A percentile compares a stretch with the other conserved stretches of the same genome.
phyloP scores from a whole-genome alignment of 2,329 filamentous ascomycete species.

The Aspergillus chevalieri region DNA sequence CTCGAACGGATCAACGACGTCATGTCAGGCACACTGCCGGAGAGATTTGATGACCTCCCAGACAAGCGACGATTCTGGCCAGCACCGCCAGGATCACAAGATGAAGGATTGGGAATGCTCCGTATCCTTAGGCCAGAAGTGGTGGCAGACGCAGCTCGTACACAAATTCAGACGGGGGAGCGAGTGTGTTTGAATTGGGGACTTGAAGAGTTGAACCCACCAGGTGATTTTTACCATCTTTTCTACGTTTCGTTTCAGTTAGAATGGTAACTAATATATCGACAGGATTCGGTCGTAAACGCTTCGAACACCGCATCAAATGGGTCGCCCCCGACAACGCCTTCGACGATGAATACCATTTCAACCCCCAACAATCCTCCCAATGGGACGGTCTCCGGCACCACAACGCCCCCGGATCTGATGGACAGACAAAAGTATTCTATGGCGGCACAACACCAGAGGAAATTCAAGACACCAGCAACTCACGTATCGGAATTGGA shows the following conservation, averaged over 20 bases:
- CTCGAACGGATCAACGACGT: not conserved
- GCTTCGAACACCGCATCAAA: constrained; percentile 50
- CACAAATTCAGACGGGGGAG: constrained; percentile 49
- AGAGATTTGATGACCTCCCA: constrained; percentile 38
- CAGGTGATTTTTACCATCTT: constrained; percentile 16
- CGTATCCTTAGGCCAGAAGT: constrained; percentile 48
- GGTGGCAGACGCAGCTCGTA: constrained; percentile 46
- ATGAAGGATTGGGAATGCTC: constrained; percentile 52
- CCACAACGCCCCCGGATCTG: constrained; percentile 40
- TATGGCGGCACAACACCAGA: constrained; percentile 32
- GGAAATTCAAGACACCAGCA: constrained; percentile 28
- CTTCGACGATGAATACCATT: constrained; percentile 47
- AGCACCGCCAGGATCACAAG: constrained; percentile 38
- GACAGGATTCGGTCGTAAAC: constrained; percentile 47
- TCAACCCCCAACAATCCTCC: constrained; percentile 50
- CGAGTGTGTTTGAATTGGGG: constrained; percentile 54
- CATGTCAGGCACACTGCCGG: constrained; percentile 23
- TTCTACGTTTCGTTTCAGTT: not conserved
- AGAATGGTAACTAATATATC: constrained; percentile 13
- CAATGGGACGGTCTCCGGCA: constrained; percentile 52
- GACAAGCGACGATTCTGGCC: constrained; percentile 48
- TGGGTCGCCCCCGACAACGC: constrained; percentile 37
- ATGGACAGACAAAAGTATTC: constrained; percentile 24
- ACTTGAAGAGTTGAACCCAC: constrained; percentile 49
- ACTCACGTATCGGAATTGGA: constrained; percentile 31